Evolutionary conservation across 1,284 basidiomycete genomes (phyloP).

Genomic region (Meira nashicola): DNA sequence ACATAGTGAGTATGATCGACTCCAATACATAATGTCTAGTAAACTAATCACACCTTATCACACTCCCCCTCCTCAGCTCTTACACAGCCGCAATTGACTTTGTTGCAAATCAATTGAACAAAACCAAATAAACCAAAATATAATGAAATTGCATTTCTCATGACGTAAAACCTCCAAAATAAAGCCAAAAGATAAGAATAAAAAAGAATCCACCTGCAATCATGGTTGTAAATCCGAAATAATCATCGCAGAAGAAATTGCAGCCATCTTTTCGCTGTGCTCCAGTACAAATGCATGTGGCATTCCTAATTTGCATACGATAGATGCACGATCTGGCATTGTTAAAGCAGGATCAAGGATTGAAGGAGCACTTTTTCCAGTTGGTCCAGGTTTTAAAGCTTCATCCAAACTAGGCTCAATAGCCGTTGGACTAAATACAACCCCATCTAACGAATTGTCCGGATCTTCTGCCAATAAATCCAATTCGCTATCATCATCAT

Average conservation of each 20-base stretch:
- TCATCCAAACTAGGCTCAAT: background rate
- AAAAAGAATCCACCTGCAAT: too few species aligned
- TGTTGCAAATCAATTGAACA: background rate
- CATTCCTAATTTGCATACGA: conserved; percentile 31
- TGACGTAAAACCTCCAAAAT: too few species aligned
- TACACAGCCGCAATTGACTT: conserved; percentile 26
- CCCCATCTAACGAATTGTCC: conserved; percentile 14
- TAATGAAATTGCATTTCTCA: too few species aligned
- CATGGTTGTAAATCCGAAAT: background rate
- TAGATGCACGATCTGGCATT: conserved; percentile 18
- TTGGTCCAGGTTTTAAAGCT: background rate
- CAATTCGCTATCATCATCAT: background rate
- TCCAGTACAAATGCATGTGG: conserved; percentile 38
- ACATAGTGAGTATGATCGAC: conserved; percentile 14
- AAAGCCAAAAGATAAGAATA: too few species aligned
- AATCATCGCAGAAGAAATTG: conserved; percentile 2
- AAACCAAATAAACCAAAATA: background rate
- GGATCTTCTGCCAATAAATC: conserved; percentile 14
- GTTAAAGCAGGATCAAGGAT: background rate
- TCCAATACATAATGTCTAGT: background rate
- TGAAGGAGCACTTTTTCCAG: background rate
- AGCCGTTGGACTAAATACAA: too few species aligned
- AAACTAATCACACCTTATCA: background rate
- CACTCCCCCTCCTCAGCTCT: conserved; percentile 6
- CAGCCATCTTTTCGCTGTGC: conserved; percentile 3